These are phyloP conservation scores for Pouteria glomerata DNA, from an alignment of 148 eudicot species.

Conservation along the genomic window DNA sequence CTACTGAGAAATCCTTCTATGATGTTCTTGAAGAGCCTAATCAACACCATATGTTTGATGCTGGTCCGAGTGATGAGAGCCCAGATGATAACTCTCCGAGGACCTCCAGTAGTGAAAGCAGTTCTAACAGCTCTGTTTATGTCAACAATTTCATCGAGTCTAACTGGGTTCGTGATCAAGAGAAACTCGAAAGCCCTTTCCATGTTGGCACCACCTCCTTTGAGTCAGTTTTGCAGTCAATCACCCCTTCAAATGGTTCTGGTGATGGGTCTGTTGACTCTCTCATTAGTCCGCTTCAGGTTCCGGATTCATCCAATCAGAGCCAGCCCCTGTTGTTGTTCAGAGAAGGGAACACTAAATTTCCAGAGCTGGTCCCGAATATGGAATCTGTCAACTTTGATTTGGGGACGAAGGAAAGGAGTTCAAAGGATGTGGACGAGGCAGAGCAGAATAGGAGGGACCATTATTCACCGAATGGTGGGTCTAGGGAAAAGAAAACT, in stretches of 20 bases:
- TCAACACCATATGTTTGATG: constrained; percentile 5
- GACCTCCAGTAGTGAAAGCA: too few relatives aligned
- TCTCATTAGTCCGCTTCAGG: constrained; percentile 23
- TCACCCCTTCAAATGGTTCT: constrained; percentile 25
- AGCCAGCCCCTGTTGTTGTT: background rate
- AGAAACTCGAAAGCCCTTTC: constrained; percentile 1
- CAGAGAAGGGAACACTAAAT: too few relatives aligned
- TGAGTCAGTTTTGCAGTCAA: constrained; percentile 12
- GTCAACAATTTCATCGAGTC: background rate
- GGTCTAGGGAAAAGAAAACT: constrained; percentile 32
- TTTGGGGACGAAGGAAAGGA: too few relatives aligned
- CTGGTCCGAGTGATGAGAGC: background rate
- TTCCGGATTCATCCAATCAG: background rate
- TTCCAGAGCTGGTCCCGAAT: background rate
- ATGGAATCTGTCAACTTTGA: background rate
- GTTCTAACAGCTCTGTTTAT: constrained; percentile 9
- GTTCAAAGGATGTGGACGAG: too few relatives aligned
- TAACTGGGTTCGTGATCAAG: constrained; percentile 3
- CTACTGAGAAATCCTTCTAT: constrained; percentile 52
- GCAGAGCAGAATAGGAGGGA: background rate
- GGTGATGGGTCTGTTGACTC: constrained; percentile 16
- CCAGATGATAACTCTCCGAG: constrained; percentile 14
- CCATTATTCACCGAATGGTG: constrained; percentile 5
- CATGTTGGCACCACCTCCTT: constrained; percentile 18
- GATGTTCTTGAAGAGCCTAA: constrained; percentile 34